Conservation (phyloP, 2,329 filamentous ascomycete species). For the Hortaea werneckii region DNA sequence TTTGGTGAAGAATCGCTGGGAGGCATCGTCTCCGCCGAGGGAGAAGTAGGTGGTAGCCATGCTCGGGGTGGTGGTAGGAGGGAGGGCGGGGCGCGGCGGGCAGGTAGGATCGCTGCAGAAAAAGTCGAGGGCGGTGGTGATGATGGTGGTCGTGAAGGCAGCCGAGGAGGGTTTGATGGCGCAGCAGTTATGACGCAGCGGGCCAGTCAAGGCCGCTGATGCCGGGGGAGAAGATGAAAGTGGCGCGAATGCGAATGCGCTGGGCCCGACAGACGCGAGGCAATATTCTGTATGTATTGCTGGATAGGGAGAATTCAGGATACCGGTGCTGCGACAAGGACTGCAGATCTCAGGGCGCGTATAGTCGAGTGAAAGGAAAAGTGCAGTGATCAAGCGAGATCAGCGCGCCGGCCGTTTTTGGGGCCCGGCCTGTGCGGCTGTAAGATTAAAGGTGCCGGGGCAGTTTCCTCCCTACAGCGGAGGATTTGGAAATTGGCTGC, state of each 20-base stretch:
- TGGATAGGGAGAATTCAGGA: too few species aligned
- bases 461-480: too few species aligned
- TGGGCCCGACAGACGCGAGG: neutral
- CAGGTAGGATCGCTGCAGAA: neutral
- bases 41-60: constrained; percentile 20
- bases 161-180: too few species aligned
- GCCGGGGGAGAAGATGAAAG: neutral
- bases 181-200: neutral
- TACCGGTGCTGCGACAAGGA: too few species aligned
- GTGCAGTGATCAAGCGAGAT: too few species aligned
- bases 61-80: constrained; percentile 1
- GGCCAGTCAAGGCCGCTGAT: neutral
- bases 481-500: too few species aligned
- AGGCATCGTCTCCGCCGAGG: constrained; percentile 20
- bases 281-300: too few species aligned
- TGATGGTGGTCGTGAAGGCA: neutral
- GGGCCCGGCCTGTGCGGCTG: too few species aligned
- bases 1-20: constrained; percentile 31
- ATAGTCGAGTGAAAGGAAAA: too few species aligned
- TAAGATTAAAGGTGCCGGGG: too few species aligned
- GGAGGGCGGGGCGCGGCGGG: neutral
- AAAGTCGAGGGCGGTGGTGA: neutral
- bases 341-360: too few species aligned
- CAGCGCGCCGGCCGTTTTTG: too few species aligned
- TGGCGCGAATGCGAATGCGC: neutral